Percentiles rank a stretch among this genome's conserved stretches.
These are phyloP conservation scores for Saturnispora ahearnii DNA, from an alignment of 805 yeast species.

Conservation along the genomic window DNA sequence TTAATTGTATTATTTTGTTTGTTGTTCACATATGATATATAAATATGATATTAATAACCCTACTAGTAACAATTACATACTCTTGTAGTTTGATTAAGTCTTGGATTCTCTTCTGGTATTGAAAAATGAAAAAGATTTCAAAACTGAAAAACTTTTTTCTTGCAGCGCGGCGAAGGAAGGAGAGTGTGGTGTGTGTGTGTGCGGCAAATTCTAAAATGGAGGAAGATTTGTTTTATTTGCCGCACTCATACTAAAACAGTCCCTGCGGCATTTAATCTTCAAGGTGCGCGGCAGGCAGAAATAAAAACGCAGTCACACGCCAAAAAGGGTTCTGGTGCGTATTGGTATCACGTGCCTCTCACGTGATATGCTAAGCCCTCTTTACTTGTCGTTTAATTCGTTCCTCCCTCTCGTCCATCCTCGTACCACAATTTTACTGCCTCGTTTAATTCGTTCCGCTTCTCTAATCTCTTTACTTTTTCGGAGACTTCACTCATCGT, in stretches of 20 bases:
- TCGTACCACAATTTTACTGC: not conserved
- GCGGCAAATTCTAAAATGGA: not conserved
- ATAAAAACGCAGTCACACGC: not conserved
- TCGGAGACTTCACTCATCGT: too few relatives aligned
- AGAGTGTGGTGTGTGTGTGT: not conserved
- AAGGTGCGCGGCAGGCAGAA: not conserved
- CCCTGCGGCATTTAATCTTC: not conserved
- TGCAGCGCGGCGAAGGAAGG: not conserved
- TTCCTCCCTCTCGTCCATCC: not conserved
- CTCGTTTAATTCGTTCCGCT: not conserved
- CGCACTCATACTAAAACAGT: not conserved
- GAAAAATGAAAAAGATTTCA: not conserved
- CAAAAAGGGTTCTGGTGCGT: not conserved
- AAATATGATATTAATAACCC: too few relatives aligned
- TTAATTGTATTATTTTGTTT: too few relatives aligned
- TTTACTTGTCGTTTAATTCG: slow-evolving; percentile 1
- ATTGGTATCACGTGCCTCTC: not conserved
- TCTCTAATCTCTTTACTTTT: not conserved
- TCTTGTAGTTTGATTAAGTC: slow-evolving; percentile 7
- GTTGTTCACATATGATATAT: too few relatives aligned
- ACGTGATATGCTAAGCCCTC: not conserved
- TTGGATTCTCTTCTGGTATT: not conserved
- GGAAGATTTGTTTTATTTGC: not conserved
- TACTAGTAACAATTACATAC: slow-evolving; percentile 2
- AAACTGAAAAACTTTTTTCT: not conserved